These are phyloP conservation scores for Psophocarpus tetragonolobus DNA, from an alignment of 306 rosid genomes.

Conservation along the genomic window DNA sequence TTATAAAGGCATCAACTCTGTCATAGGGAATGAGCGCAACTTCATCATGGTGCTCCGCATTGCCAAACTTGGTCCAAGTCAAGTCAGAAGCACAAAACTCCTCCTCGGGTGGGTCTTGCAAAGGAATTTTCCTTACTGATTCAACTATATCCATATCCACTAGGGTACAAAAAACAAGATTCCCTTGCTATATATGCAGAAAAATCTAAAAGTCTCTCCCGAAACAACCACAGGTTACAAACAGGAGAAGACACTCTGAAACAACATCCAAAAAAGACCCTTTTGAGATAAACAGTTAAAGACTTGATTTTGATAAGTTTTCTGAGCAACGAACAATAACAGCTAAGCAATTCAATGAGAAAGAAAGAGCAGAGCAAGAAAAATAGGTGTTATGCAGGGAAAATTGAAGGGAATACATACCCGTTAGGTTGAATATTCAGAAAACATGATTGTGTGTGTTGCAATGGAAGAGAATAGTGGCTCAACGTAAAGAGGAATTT, in stretches of 20 bases:
- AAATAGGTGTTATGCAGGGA: not conserved
- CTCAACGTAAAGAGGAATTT: not conserved
- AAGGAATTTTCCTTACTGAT: constrained; percentile 60
- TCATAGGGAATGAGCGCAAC: constrained; percentile 90
- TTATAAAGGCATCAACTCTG: constrained; percentile 83
- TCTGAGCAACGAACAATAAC: not conserved
- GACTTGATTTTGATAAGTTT: not conserved
- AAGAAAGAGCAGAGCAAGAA: not conserved
- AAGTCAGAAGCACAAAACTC: constrained; percentile 80
- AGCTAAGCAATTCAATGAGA: constrained; percentile 16
- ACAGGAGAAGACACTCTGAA: constrained; percentile 20
- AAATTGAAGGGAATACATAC: not conserved
- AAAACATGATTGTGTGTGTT: not conserved
- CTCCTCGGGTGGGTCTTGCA: constrained; percentile 87
- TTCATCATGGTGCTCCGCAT: constrained; percentile 71
- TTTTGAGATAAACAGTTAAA: constrained; percentile 24
- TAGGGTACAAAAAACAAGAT: not conserved
- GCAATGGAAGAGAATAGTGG: not conserved
- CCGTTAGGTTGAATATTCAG: not conserved
- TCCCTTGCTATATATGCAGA: not conserved
- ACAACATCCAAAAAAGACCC: constrained; percentile 27
- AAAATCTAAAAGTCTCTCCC: constrained; percentile 2
- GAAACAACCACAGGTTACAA: not conserved
- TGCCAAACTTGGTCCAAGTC: constrained; percentile 88
- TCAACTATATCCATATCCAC: constrained; percentile 67